phyloP scores from a whole-genome alignment of 1,284 basidiomycete species.

The Rhodotorula sp. region DNA sequence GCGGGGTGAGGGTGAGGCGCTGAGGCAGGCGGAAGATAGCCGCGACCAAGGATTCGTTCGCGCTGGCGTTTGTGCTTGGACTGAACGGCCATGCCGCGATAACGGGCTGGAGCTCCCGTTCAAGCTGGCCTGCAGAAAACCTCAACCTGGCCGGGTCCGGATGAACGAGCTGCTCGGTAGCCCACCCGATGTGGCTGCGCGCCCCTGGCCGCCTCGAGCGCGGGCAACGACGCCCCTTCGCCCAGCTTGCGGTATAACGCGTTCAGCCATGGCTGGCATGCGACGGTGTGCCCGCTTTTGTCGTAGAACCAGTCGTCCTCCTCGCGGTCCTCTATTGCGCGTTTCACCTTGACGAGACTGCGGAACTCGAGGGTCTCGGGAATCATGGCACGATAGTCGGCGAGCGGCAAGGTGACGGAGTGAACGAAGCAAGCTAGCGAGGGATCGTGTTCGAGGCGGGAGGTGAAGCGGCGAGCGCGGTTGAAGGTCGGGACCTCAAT shows the following conservation, averaged over 20 bases:
- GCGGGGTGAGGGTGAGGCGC: background rate
- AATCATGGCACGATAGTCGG: background rate
- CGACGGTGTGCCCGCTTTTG: background rate
- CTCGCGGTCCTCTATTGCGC: background rate
- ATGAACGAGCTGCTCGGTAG: background rate
- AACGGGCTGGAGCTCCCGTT: background rate
- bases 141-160: too few relatives aligned
- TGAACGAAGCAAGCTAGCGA: background rate
- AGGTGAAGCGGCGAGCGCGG: background rate
- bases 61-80: background rate
- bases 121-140: too few relatives aligned
- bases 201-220: background rate
- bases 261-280: background rate
- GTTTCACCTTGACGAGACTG: background rate
- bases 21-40: background rate
- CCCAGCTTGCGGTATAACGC: background rate
- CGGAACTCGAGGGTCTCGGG: background rate
- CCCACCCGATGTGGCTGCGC: background rate
- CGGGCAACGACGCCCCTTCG: background rate
- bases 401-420: background rate
- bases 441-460: background rate
- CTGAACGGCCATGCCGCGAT: background rate
- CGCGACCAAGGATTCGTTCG: background rate
- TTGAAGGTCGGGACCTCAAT: background rate
- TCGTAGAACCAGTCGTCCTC: background rate